These are phyloP conservation scores for Xylaria multiplex DNA, from an alignment of 2,329 filamentous ascomycete species.

Conservation along the genomic window DNA sequence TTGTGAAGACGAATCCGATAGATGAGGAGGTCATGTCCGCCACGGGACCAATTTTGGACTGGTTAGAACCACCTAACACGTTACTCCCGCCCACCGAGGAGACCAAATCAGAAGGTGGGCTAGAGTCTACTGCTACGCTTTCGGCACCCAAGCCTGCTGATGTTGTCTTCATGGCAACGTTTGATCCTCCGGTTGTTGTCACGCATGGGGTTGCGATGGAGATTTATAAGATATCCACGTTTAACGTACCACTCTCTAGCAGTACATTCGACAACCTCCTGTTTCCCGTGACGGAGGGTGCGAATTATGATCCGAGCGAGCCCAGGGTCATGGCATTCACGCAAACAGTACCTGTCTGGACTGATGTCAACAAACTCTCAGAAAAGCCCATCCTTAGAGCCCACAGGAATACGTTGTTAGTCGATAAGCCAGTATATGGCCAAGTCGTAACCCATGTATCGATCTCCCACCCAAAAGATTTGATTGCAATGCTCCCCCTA, in stretches of 20 bases:
- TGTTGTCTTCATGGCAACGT: constrained; percentile 77
- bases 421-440: constrained; percentile 78
- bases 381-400: constrained; percentile 47
- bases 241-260: constrained; percentile 53
- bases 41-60: constrained; percentile 65
- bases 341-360: constrained; percentile 58
- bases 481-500: constrained; percentile 77
- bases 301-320: constrained; percentile 65
- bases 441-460: constrained; percentile 73
- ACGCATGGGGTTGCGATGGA: constrained; percentile 71
- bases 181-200: constrained; percentile 78
- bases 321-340: constrained; percentile 64
- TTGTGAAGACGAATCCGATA: constrained; percentile 66
- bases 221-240: constrained; percentile 67
- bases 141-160: constrained; percentile 68
- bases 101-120: constrained; percentile 61
- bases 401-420: constrained; percentile 71
- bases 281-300: constrained; percentile 63
- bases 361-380: constrained; percentile 44
- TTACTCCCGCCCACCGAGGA: constrained; percentile 62
- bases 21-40: constrained; percentile 54
- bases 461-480: constrained; percentile 80
- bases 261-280: constrained; percentile 68
- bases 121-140: constrained; percentile 58
- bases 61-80: constrained; percentile 76